Percentiles rank a stretch among this genome's conserved stretches.
phyloP scores from a whole-genome alignment of 768 basidiomycete genomes.

The Tylopilus sp. region DNA sequence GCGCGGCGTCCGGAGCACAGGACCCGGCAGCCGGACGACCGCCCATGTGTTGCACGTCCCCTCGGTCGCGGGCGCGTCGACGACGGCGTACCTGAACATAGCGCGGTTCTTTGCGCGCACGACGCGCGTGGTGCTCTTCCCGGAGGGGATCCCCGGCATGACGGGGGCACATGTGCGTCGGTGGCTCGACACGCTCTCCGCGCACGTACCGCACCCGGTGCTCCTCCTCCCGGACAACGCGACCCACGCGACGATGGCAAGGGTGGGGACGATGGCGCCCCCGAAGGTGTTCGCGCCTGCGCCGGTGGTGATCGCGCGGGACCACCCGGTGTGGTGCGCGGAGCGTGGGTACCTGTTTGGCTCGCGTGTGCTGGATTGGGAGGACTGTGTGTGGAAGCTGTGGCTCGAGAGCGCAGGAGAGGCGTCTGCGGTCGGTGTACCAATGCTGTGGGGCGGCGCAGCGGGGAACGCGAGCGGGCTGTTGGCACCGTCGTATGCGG shows the following conservation, averaged over 20 bases:
- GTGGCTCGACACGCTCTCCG: constrained; percentile 14
- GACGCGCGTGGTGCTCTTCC: constrained; percentile 47
- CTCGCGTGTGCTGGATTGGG: constrained; percentile 53
- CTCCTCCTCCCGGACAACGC: constrained; percentile 27
- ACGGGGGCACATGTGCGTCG: not conserved
- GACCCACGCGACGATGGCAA: constrained; percentile 19
- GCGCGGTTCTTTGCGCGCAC: constrained; percentile 58
- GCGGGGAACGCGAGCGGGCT: constrained; percentile 2
- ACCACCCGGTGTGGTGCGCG: constrained; percentile 58
- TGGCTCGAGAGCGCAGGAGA: constrained; percentile 53
- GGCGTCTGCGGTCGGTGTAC: constrained; percentile 19
- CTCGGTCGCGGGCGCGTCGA: constrained; percentile 34
- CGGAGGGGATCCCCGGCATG: constrained; percentile 37
- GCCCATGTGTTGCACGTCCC: constrained; percentile 47
- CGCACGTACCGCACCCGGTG: constrained; percentile 19
- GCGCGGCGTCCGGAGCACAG: too few species aligned
- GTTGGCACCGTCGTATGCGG: constrained; percentile 19
- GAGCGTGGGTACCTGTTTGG: constrained; percentile 48
- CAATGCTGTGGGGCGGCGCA: constrained; percentile 1
- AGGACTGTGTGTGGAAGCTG: constrained; percentile 64
- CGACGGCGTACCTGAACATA: constrained; percentile 58
- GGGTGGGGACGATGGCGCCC: constrained; percentile 28
- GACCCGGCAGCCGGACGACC: too few species aligned
- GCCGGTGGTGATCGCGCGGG: constrained; percentile 41
- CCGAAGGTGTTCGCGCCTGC: constrained; percentile 38